A percentile compares a stretch with the other conserved stretches of the same genome.
These are phyloP conservation scores for Neocucurbitaria cava DNA, from an alignment of 2,329 filamentous ascomycete genomes.

Conservation along the genomic window DNA sequence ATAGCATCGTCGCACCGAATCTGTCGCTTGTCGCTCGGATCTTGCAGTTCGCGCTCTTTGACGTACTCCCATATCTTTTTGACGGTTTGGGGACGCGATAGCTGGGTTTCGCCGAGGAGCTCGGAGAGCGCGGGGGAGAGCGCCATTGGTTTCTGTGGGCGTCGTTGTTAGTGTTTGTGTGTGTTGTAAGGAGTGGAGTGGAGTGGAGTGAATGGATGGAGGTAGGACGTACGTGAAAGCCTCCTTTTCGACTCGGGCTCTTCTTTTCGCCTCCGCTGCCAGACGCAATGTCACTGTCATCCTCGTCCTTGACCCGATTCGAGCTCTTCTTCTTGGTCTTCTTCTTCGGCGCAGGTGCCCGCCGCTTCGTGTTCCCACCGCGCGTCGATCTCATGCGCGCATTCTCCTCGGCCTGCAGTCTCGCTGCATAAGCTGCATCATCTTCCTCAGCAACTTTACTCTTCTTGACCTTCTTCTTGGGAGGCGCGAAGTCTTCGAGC, in stretches of 20 bases:
- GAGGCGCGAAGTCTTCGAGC: constrained; percentile 48
- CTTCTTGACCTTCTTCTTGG: constrained; percentile 68
- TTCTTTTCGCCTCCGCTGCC: constrained; percentile 68
- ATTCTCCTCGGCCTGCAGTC: constrained; percentile 93
- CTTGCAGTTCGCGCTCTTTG: constrained; percentile 85
- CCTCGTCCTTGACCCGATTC: constrained; percentile 76
- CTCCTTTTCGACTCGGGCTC: constrained; percentile 77
- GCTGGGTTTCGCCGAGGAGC: constrained; percentile 75
- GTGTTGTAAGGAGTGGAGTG: background rate
- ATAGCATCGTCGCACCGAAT: constrained; percentile 92
- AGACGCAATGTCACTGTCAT: constrained; percentile 78
- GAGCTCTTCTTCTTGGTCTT: constrained; percentile 74
- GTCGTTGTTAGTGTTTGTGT: constrained; percentile 9
- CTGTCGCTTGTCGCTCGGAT: constrained; percentile 88
- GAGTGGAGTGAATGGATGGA: background rate
- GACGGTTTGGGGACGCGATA: constrained; percentile 93
- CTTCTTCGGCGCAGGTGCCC: constrained; percentile 64
- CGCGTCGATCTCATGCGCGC: constrained; percentile 74
- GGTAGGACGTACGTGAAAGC: constrained; percentile 84
- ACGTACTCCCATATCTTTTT: constrained; percentile 98
- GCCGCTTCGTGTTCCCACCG: constrained; percentile 68
- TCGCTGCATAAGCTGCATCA: constrained; percentile 85
- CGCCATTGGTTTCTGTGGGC: constrained; percentile 71
- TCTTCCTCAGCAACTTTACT: constrained; percentile 74
- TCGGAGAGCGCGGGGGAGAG: constrained; percentile 74